Percentiles rank a stretch among this genome's conserved stretches.
Evolutionary conservation across 768 basidiomycete genomes (phyloP).

Genomic region (Rhizopogon sp.): DNA sequence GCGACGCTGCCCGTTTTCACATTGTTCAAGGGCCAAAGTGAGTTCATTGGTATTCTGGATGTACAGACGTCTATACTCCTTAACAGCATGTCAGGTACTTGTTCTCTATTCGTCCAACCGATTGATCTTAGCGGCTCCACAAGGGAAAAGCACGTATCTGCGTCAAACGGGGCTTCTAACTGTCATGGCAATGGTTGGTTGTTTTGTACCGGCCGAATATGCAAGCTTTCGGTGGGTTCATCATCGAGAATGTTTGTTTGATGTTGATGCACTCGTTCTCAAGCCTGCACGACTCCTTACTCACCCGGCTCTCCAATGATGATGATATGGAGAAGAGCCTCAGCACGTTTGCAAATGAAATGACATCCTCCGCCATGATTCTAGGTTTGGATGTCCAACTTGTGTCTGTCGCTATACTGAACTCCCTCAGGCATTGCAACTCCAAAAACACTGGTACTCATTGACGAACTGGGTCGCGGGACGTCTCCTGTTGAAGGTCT

Average conservation of each 20-base stretch:
- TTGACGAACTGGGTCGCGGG: slow-evolving; percentile 93
- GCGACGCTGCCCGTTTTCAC: slow-evolving; percentile 81
- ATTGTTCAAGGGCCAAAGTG: slow-evolving; percentile 90
- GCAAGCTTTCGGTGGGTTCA: slow-evolving; percentile 70
- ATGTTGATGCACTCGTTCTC: neutral
- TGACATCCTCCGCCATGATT: slow-evolving; percentile 90
- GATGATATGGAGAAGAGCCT: slow-evolving; percentile 86
- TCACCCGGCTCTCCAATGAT: slow-evolving; percentile 89
- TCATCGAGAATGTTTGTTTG: neutral
- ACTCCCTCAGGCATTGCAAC: slow-evolving; percentile 57
- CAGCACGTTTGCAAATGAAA: slow-evolving; percentile 95
- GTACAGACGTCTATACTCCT: neutral
- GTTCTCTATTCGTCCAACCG: neutral
- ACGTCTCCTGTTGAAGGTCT: slow-evolving; percentile 81
- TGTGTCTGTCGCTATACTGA: neutral
- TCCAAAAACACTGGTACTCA: slow-evolving; percentile 65
- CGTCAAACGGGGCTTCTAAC: slow-evolving; percentile 80
- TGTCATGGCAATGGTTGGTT: slow-evolving; percentile 86
- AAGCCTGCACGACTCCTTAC: slow-evolving; percentile 77
- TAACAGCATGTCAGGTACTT: slow-evolving; percentile 54
- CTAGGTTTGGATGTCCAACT: slow-evolving; percentile 42
- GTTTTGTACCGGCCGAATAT: slow-evolving; percentile 91
- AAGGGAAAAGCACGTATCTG: slow-evolving; percentile 91
- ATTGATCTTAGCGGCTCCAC: neutral
- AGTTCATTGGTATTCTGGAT: slow-evolving; percentile 17